Evolutionary conservation across 2,329 filamentous ascomycete genomes (phyloP).

Genomic region (Microcyclospora tardicrescens): DNA sequence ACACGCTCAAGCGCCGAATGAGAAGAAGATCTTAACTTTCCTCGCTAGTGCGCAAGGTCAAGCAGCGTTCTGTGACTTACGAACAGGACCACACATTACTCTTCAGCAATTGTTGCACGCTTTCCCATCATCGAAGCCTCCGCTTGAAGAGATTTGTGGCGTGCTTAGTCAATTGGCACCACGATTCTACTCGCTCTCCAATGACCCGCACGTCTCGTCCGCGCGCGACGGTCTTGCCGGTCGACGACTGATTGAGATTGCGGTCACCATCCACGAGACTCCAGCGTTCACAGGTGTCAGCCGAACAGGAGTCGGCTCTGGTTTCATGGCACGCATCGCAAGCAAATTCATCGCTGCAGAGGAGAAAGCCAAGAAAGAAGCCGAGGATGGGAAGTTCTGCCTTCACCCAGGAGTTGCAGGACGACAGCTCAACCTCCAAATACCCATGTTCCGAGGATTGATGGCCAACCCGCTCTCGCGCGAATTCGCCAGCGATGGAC

Average conservation of each 20-base stretch:
- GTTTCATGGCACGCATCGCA: conserved; percentile 83
- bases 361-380: conserved; percentile 39
- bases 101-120: conserved; percentile 76
- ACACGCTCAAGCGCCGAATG: conserved; percentile 62
- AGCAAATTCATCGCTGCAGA: conserved; percentile 57
- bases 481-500: conserved; percentile 84
- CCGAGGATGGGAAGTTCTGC: conserved; percentile 29
- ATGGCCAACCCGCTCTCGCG: conserved; percentile 94
- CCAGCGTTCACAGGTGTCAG: conserved; percentile 55
- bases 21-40: conserved; percentile 79
- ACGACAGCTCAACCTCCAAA: conserved; percentile 47
- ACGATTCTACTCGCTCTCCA: conserved; percentile 94
- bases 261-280: conserved; percentile 88
- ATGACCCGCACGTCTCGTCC: conserved; percentile 76
- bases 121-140: conserved; percentile 83
- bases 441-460: conserved; percentile 96
- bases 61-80: conserved; percentile 80
- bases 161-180: conserved; percentile 84
- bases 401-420: conserved; percentile 23
- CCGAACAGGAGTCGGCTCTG: conserved; percentile 78
- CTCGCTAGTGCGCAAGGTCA: conserved; percentile 85
- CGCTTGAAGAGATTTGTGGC: conserved; percentile 67
- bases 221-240: conserved; percentile 54
- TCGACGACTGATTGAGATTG: conserved; percentile 80
- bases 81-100: conserved; percentile 74